phyloP scores from a whole-genome alignment of 2,329 filamentous ascomycete species.

The Magnaporthiopsis incrustans region DNA sequence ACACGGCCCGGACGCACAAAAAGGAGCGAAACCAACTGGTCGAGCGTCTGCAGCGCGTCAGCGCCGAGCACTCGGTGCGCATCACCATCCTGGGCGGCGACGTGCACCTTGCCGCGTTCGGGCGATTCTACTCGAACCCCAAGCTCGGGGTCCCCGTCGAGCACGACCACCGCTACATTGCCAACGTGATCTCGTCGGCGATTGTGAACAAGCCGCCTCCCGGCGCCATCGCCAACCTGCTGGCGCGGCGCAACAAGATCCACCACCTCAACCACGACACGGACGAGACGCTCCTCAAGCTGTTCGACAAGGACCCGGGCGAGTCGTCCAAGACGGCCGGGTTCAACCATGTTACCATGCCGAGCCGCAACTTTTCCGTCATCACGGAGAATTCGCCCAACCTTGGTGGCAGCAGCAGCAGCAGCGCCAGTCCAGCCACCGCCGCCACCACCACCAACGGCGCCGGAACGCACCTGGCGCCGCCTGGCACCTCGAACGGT shows the following conservation, averaged over 20 bases:
- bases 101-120: slow-evolving; percentile 84
- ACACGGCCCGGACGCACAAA: slow-evolving; percentile 89
- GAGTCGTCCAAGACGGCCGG: slow-evolving; percentile 61
- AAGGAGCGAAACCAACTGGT: slow-evolving; percentile 73
- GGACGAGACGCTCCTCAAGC: slow-evolving; percentile 86
- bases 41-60: slow-evolving; percentile 72
- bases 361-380: slow-evolving; percentile 87
- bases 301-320: slow-evolving; percentile 87
- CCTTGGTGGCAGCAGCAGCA: slow-evolving; percentile 18
- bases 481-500: slow-evolving; percentile 14
- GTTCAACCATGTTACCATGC: slow-evolving; percentile 80
- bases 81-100: slow-evolving; percentile 91
- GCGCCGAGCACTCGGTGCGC: slow-evolving; percentile 78
- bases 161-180: slow-evolving; percentile 88
- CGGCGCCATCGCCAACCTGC: slow-evolving; percentile 76
- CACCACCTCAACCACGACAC: slow-evolving; percentile 64
- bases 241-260: slow-evolving; percentile 83
- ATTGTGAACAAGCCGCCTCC: slow-evolving; percentile 95
- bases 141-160: slow-evolving; percentile 68
- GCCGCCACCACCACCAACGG: slow-evolving; percentile 34
- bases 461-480: slow-evolving; percentile 33
- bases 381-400: slow-evolving; percentile 79
- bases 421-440: not conserved
- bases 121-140: slow-evolving; percentile 90
- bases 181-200: slow-evolving; percentile 86